Percentiles rank a stretch among this genome's conserved stretches.
phyloP scores from a whole-genome alignment of 495 filamentous ascomycete genomes.

The Penicillium taxi region DNA sequence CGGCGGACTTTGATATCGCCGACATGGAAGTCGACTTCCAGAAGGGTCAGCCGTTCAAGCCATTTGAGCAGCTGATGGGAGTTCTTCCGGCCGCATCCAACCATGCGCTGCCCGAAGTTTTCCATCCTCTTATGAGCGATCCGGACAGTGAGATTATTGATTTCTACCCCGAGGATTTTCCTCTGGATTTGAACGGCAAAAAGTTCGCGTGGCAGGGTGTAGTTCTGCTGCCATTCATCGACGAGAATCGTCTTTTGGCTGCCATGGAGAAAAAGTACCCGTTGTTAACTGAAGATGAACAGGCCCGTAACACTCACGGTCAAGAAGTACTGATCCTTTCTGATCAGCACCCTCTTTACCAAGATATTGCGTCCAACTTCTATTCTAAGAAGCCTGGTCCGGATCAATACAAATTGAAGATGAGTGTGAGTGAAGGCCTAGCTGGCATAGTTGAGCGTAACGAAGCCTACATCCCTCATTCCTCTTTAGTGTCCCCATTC shows the following conservation, averaged over 20 bases:
- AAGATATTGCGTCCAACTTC: conserved; percentile 70
- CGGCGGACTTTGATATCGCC: conserved; percentile 83
- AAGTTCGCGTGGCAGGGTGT: conserved; percentile 99
- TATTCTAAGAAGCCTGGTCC: conserved; percentile 79
- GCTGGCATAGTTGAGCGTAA: conserved; percentile 76
- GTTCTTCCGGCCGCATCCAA: conserved; percentile 89
- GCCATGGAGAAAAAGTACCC: conserved; percentile 82
- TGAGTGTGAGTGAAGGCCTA: conserved; percentile 65
- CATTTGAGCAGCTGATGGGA: conserved; percentile 98
- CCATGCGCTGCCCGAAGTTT: conserved; percentile 79
- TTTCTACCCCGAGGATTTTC: conserved; percentile 94
- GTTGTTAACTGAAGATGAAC: conserved; percentile 68
- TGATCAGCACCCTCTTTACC: conserved; percentile 70
- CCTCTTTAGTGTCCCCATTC: conserved; percentile 57
- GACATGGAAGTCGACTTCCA: conserved; percentile 76
- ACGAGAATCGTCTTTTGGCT: conserved; percentile 74
- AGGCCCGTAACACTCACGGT: conserved; percentile 69
- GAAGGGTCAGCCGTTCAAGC: conserved; percentile 78
- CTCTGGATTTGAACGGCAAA: conserved; percentile 90
- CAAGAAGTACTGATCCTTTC: conserved; percentile 77
- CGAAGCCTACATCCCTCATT: conserved; percentile 67
- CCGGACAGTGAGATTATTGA: conserved; percentile 86
- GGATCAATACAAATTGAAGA: conserved; percentile 59
- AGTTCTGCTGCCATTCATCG: conserved; percentile 88
- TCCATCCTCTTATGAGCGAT: conserved; percentile 81